phyloP scores from a whole-genome alignment of 306 rosid species.

The Abrus precatorius region DNA sequence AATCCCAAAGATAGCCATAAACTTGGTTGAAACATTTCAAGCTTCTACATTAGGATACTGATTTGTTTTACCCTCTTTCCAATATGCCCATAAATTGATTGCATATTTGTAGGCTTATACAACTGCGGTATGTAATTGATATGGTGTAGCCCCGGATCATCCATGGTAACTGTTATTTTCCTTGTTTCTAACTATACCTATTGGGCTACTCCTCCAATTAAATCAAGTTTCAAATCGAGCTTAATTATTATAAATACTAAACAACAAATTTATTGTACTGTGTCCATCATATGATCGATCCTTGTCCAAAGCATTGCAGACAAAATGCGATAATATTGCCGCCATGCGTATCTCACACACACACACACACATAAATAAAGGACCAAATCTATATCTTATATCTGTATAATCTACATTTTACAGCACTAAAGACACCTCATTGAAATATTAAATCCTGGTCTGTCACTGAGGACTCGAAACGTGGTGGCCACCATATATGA shows the following conservation, averaged over 20 bases:
- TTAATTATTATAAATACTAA: neutral
- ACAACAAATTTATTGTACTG: neutral
- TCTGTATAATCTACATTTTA: constrained; percentile 7
- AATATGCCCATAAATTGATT: neutral
- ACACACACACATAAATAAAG: neutral
- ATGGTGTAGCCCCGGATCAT: neutral
- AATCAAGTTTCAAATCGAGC: constrained; percentile 24
- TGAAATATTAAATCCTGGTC: constrained; percentile 3
- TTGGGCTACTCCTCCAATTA: neutral
- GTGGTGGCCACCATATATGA: constrained; percentile 31
- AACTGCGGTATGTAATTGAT: neutral
- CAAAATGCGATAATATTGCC: neutral
- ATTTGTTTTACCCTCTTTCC: neutral
- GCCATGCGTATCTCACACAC: neutral
- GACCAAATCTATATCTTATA: neutral
- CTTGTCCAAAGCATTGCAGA: neutral
- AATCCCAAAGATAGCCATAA: constrained; percentile 11
- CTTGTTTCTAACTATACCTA: neutral
- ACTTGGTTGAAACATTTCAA: constrained; percentile 20
- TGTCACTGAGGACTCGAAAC: constrained; percentile 7
- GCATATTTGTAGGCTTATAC: neutral
- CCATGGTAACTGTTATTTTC: neutral
- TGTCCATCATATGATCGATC: constrained; percentile 23
- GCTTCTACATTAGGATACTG: constrained; percentile 6
- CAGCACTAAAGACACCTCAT: constrained; percentile 29